Conservation (phyloP, 352 stramenopile species). For the Globisporangium iwayamae region DNA sequence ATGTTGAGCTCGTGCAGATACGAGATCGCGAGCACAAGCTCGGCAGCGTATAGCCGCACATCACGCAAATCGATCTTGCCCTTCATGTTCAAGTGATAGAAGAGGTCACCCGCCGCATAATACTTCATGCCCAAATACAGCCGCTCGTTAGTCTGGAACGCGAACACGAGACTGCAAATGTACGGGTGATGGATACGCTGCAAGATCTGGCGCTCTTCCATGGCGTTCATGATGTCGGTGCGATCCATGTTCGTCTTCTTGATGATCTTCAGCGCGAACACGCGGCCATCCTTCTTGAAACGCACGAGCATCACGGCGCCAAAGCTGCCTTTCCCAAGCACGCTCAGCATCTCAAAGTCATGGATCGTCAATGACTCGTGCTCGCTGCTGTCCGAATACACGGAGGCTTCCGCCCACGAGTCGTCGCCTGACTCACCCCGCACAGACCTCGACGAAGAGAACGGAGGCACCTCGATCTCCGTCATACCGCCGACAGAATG, state of each 20-base stretch:
- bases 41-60: slow-evolving; percentile 72
- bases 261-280: slow-evolving; percentile 90
- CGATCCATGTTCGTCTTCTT: slow-evolving; percentile 89
- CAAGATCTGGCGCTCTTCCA: slow-evolving; percentile 88
- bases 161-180: slow-evolving; percentile 85
- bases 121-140: slow-evolving; percentile 90
- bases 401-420: slow-evolving; percentile 15
- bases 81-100: slow-evolving; percentile 87
- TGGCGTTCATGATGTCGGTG: slow-evolving; percentile 79
- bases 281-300: slow-evolving; percentile 85
- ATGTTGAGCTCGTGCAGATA: slow-evolving; percentile 90
- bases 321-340: slow-evolving; percentile 85
- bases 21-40: slow-evolving; percentile 85
- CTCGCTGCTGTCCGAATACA: slow-evolving; percentile 26
- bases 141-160: slow-evolving; percentile 87
- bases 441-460: slow-evolving; percentile 5
- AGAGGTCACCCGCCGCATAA: slow-evolving; percentile 84
- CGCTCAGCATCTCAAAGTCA: slow-evolving; percentile 90
- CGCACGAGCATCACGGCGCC: slow-evolving; percentile 87
- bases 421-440: slow-evolving; percentile 18
- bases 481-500: background rate
- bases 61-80: slow-evolving; percentile 61
- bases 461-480: slow-evolving; percentile 2
- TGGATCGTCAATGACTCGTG: slow-evolving; percentile 79
- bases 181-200: slow-evolving; percentile 88